These are phyloP conservation scores for Starmera caribaea DNA, from an alignment of 805 yeast genomes.

Conservation along the genomic window DNA sequence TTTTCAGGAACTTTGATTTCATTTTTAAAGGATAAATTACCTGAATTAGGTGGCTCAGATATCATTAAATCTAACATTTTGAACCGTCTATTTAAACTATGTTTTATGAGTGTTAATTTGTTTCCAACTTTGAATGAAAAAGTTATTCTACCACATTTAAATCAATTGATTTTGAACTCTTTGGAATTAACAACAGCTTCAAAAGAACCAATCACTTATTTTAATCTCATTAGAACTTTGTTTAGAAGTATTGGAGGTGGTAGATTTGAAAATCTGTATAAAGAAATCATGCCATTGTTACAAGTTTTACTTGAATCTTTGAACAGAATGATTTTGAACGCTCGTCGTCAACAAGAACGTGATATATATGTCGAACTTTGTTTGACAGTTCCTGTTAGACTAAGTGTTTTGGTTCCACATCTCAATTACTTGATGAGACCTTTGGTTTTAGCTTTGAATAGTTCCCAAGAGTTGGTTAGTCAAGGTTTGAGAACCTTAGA, in stretches of 20 bases:
- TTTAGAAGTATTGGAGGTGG: constrained; percentile 97
- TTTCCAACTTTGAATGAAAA: constrained; percentile 83
- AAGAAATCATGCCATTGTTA: constrained; percentile 83
- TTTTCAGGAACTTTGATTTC: constrained; percentile 77
- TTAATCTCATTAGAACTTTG: constrained; percentile 76
- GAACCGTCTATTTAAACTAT: constrained; percentile 78
- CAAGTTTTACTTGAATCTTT: constrained; percentile 81
- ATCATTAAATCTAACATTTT: constrained; percentile 69
- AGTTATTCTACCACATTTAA: constrained; percentile 81
- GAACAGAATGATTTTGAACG: constrained; percentile 72
- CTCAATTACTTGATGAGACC: constrained; percentile 84
- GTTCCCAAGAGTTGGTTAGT: constrained; percentile 82
- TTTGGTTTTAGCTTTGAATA: constrained; percentile 80
- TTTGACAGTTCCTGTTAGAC: constrained; percentile 88
- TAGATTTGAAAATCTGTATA: constrained; percentile 83
- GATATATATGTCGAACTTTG: constrained; percentile 94
- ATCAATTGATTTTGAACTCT: constrained; percentile 72
- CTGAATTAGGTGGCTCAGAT: constrained; percentile 74
- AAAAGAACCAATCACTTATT: constrained; percentile 84
- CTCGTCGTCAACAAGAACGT: constrained; percentile 81
- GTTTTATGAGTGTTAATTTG: constrained; percentile 91
- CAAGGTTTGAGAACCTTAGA: constrained; percentile 95
- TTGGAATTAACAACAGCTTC: constrained; percentile 74
- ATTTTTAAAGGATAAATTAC: constrained; percentile 64
- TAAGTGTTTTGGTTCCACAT: constrained; percentile 91